Percentiles rank a stretch among this genome's conserved stretches.
phyloP scores from a whole-genome alignment of 73 alveolate genomes.

The Blepharisma stoltei region DNA sequence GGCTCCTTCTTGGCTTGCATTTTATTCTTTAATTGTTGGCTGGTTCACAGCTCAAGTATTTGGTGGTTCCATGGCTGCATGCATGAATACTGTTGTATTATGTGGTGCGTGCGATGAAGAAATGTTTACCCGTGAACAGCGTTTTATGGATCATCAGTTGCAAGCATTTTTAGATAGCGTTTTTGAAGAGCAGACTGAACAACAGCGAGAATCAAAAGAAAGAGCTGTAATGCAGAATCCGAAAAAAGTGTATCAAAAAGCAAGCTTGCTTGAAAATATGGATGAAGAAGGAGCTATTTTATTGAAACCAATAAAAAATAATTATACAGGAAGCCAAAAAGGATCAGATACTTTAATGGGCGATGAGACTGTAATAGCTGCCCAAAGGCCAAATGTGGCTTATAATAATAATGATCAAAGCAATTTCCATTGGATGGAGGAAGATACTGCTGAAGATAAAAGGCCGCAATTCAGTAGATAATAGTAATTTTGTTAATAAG shows the following conservation, averaged over 20 bases:
- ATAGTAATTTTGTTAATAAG: too few species aligned
- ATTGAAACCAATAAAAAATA: too few species aligned
- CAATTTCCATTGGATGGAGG: too few species aligned
- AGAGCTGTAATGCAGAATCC: neutral
- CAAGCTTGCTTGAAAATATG: neutral
- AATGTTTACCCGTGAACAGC: constrained; percentile 31
- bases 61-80: constrained; percentile 23
- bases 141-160: constrained; percentile 2
- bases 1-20: neutral
- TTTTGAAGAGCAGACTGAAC: constrained; percentile 22
- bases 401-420: too few species aligned
- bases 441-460: too few species aligned
- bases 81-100: constrained; percentile 21
- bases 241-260: neutral
- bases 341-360: too few species aligned
- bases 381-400: too few species aligned
- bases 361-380: too few species aligned
- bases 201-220: constrained; percentile 12
- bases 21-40: neutral
- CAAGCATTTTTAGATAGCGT: neutral
- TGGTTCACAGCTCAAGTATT: constrained; percentile 3
- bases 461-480: too few species aligned
- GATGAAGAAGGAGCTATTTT: neutral
- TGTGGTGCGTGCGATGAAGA: constrained; percentile 28
- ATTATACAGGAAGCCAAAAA: too few species aligned